Conservation (phyloP, 495 filamentous ascomycete species). For the Beverwykella pulmonaria region DNA sequence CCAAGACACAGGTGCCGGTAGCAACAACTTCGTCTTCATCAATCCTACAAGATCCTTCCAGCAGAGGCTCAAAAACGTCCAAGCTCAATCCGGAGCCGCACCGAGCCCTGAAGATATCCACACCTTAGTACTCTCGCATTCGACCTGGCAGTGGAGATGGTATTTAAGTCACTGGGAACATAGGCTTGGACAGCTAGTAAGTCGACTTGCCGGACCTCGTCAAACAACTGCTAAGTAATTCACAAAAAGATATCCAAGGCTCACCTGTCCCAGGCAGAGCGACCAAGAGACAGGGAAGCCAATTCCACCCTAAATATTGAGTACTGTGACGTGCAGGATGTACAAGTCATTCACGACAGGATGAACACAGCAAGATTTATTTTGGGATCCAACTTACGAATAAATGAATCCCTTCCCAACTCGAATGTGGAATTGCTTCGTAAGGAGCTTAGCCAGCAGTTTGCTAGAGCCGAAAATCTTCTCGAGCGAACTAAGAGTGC, state of each 20-base stretch:
- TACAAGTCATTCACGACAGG: constrained; percentile 25
- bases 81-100: not conserved
- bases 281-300: not conserved
- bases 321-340: constrained; percentile 20
- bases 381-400: constrained; percentile 3
- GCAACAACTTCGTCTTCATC: constrained; percentile 18
- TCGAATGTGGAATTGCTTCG: not conserved
- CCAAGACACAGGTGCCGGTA: not conserved
- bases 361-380: constrained; percentile 19
- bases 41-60: constrained; percentile 24
- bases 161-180: constrained; percentile 16
- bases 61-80: constrained; percentile 18
- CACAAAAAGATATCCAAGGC: constrained; percentile 17
- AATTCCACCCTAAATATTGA: constrained; percentile 6
- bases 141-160: constrained; percentile 23
- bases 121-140: constrained; percentile 13
- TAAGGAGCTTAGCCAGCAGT: constrained; percentile 7
- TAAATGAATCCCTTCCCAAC: constrained; percentile 3
- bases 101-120: constrained; percentile 5
- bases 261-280: constrained; percentile 13
- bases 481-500: constrained; percentile 19
- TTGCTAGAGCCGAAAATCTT: constrained; percentile 7
- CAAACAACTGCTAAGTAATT: not conserved
- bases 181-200: constrained; percentile 2
- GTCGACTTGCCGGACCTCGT: not conserved